Evolutionary conservation across 1,139 yeast species (phyloP).

Genomic region (Yamadazyma pseudoaaseri): DNA sequence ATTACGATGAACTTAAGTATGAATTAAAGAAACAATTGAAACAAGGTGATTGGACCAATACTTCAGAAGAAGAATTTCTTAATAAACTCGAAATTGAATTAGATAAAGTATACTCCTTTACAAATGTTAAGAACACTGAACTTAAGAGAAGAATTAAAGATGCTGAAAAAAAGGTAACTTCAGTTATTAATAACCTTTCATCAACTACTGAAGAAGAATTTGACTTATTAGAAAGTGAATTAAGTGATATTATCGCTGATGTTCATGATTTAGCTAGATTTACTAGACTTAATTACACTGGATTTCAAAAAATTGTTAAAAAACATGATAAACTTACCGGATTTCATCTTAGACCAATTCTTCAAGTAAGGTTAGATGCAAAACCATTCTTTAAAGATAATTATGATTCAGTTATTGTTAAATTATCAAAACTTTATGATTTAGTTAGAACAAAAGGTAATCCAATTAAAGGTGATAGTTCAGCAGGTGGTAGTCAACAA

Average conservation of each 20-base stretch:
- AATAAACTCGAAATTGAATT: conserved; percentile 73
- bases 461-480: conserved; percentile 88
- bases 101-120: conserved; percentile 89
- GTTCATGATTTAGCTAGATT: conserved; percentile 96
- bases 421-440: conserved; percentile 85
- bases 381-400: conserved; percentile 96
- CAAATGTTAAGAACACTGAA: conserved; percentile 83
- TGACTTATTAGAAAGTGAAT: conserved; percentile 86
- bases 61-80: conserved; percentile 78
- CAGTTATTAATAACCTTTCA: conserved; percentile 45
- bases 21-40: conserved; percentile 67
- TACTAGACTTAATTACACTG: conserved; percentile 89
- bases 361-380: conserved; percentile 87
- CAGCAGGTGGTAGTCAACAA: conserved; percentile 98
- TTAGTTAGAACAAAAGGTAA: conserved; percentile 93
- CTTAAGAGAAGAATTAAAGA: conserved; percentile 80
- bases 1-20: conserved; percentile 86
- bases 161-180: conserved; percentile 65
- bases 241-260: conserved; percentile 92
- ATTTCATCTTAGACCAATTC: conserved; percentile 83
- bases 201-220: conserved; percentile 76
- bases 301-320: conserved; percentile 92
- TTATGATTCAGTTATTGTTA: conserved; percentile 84
- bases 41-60: conserved; percentile 69
- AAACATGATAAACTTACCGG: conserved; percentile 92